Base-by-base conservation (phyloP, 176 grass and related monocot species). In the Aechmea fasciata region DNA sequence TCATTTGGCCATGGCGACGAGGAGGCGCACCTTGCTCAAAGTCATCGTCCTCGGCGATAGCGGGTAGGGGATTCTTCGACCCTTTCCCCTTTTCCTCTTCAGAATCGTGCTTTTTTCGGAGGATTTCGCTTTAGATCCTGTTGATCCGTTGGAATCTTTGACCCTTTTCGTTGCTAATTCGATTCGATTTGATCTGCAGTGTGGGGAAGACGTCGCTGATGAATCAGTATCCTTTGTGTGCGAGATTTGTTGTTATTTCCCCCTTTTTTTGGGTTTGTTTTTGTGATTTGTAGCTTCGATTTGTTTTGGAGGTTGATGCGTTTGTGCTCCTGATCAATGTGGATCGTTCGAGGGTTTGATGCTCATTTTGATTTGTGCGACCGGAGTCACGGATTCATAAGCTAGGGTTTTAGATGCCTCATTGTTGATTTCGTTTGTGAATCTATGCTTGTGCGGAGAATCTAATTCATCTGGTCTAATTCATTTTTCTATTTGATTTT, bases 141-240 rank as follows among this genome's bases (percentile, higher is more conserved):
- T 6, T 28, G 67, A 18, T 11, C 10, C 10, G 9, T 3, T 17
- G 15, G 11, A 22, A 47, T 33, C 19, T 14, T 13, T 53, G 50
- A 15, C 5, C 49, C n/a, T 28, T 19, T 54, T 71, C 3, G 26
- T 0, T 63, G 24, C 23, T 77, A 18, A 22, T 77, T 50, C 63
- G 51, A 11, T n/a, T 83, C 71, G n/a, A 13, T 78, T 66, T 50
- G 3, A 33, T 68, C 55, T 69, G 52, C 79, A 97, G 93, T 50
- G 93, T 97, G 9, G 93, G 93, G 9, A 97, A 97, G 93, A 97
- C 93, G 55, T 97, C 93, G 50, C 72, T 97, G 77, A 97, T 97
- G 93, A 92, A 96, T 61, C 89, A 96, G 89, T 92, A 96, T 92
- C 93, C 89, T 92, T 83, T 63, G 5, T 23, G 50, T 13, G 50